phyloP scores from a whole-genome alignment of 2,329 filamentous ascomycete genomes.

The Trichoderma pleuroti region DNA sequence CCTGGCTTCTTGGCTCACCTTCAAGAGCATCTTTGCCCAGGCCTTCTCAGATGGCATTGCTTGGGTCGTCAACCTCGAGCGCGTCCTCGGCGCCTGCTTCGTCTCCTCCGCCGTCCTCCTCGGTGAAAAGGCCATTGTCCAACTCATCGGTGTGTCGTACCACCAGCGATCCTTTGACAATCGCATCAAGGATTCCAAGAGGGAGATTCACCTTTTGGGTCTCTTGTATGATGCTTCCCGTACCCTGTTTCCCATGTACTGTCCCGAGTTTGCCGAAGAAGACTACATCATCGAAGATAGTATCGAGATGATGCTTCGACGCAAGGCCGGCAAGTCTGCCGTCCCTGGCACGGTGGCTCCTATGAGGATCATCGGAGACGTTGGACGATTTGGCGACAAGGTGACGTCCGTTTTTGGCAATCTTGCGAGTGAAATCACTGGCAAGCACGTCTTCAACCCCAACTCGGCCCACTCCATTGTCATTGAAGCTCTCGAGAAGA shows the following conservation, averaged over 20 bases:
- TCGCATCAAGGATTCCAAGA: constrained; percentile 86
- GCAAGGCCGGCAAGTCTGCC: constrained; percentile 43
- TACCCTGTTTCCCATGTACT: constrained; percentile 87
- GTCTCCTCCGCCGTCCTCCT: constrained; percentile 68
- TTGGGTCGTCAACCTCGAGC: constrained; percentile 59
- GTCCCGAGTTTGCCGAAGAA: constrained; percentile 83
- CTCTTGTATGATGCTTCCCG: constrained; percentile 88
- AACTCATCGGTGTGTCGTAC: constrained; percentile 81
- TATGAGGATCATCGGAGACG: constrained; percentile 71
- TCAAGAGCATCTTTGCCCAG: constrained; percentile 50
- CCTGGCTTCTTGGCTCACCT: constrained; percentile 59
- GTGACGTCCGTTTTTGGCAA: constrained; percentile 91
- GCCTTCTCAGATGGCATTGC: constrained; percentile 33
- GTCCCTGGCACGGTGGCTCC: constrained; percentile 66
- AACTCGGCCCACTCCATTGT: constrained; percentile 88
- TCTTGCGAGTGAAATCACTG: constrained; percentile 89
- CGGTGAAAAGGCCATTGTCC: constrained; percentile 73
- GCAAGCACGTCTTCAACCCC: constrained; percentile 91
- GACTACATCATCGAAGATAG: constrained; percentile 89
- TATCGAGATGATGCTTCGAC: constrained; percentile 63
- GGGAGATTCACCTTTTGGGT: constrained; percentile 74
- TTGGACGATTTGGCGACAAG: constrained; percentile 84
- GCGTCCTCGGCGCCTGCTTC: constrained; percentile 63
- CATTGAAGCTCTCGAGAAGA: constrained; percentile 82
- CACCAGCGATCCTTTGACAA: constrained; percentile 80